Evolutionary conservation across 202 grass and related monocot genomes (phyloP).

Genomic region (Brachypodium distachyon): DNA sequence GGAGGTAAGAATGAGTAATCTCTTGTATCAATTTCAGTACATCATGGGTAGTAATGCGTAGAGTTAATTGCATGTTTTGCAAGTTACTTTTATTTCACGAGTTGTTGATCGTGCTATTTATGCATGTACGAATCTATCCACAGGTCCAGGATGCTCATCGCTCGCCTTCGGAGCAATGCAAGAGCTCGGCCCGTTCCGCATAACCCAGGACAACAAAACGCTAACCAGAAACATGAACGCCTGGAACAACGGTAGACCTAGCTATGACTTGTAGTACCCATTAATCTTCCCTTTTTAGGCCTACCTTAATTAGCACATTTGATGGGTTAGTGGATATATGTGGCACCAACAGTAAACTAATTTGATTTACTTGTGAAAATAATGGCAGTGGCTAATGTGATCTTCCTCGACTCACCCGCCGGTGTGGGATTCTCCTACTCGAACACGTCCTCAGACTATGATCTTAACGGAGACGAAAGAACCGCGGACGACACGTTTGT

Average conservation of each 20-base stretch:
- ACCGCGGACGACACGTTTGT: conserved; percentile 38
- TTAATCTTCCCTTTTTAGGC: no score
- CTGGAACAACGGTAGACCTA: conserved; percentile 44
- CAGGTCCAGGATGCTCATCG: conserved; percentile 53
- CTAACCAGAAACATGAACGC: conserved; percentile 24
- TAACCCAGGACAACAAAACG: conserved; percentile 22
- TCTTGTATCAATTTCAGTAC: no score
- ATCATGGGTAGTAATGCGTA: no score
- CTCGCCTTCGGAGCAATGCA: conserved; percentile 37
- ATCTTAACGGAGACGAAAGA: conserved; percentile 22
- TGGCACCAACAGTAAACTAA: no score
- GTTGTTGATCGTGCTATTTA: background rate
- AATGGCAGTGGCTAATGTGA: conserved; percentile 42
- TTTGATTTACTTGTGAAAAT: background rate
- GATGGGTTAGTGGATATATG: no score
- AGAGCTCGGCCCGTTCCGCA: conserved; percentile 46
- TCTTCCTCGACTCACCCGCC: conserved; percentile 49
- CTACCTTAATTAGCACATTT: no score
- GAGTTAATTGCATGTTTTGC: no score
- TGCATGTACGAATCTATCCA: no score
- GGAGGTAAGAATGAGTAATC: conserved; percentile 21
- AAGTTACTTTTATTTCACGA: no score
- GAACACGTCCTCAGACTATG: conserved; percentile 36
- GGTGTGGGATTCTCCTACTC: no score
- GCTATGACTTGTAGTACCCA: conserved; percentile 1